Evolutionary conservation across 139 green algal species (phyloP).

Genomic region (Desmodesmus armatus): DNA sequence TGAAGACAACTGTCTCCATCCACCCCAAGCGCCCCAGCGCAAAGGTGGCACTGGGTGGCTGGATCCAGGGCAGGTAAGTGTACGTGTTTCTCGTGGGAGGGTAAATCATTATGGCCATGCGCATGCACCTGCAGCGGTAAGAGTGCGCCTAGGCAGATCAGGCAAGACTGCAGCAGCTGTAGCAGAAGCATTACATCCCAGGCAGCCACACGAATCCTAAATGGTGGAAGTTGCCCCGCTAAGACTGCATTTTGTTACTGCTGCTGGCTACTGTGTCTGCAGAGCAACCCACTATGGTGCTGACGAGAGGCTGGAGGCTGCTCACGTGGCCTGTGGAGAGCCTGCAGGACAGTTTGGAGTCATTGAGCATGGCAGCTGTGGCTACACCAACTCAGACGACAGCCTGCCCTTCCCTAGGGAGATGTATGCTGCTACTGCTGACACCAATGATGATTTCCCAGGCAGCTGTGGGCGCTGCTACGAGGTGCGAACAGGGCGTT

Average conservation of each 20-base stretch:
- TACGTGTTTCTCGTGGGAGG: too few relatives aligned
- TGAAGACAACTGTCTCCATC: constrained; percentile 18
- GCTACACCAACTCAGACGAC: constrained; percentile 32
- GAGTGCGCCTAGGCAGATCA: too few relatives aligned
- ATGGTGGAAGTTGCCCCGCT: too few relatives aligned
- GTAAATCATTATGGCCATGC: too few relatives aligned
- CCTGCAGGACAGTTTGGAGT: constrained; percentile 5
- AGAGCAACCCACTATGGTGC: constrained; percentile 19
- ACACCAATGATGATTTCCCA: constrained; percentile 33
- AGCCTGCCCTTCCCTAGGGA: constrained; percentile 6
- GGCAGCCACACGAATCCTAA: too few relatives aligned
- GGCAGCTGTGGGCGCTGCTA: constrained; percentile 43
- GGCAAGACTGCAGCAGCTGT: too few relatives aligned
- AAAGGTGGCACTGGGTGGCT: not conserved
- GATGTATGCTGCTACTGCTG: constrained; percentile 27
- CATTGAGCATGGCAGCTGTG: constrained; percentile 31
- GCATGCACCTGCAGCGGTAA: too few relatives aligned
- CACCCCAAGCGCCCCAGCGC: not conserved
- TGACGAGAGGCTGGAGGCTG: constrained; percentile 9
- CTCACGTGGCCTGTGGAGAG: not conserved
- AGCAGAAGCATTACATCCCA: too few relatives aligned
- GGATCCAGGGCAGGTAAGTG: constrained; percentile 19
- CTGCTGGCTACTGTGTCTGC: too few relatives aligned
- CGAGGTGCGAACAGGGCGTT: constrained; percentile 12
- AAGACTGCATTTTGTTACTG: too few relatives aligned